Base-by-base conservation (phyloP, 768 basidiomycete genomes). In the Gyrodon lividus region DNA sequence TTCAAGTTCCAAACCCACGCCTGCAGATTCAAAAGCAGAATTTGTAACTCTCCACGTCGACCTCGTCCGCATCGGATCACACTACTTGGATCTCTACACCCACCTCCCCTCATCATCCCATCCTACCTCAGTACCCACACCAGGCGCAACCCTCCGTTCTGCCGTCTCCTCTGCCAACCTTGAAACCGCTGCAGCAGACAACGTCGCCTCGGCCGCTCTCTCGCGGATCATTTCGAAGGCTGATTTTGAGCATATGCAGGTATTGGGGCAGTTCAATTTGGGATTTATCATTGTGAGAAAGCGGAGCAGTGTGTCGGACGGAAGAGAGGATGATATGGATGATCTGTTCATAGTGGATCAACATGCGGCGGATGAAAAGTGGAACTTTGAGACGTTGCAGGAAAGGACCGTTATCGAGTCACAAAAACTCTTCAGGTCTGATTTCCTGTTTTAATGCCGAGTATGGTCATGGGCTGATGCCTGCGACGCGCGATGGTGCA, bases 311-410 rank as follows among this genome's bases (percentile, higher is more conserved):
- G 24, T 12, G 20, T 20, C n/a, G 0, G 38, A 23, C 2, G 28
- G 38, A 6, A 47, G 13, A 8, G 50, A 8, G 28, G 50, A 24
- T 5, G 33, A 9, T 34, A 74, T 83, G 71, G 95, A 98, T 63
- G 96, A 99, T 61, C 73, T 99, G 37, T 98, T 98, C 71, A 93
- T 99, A 55, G 80, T 98, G 16, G 96, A 98, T 61, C 96, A 98
- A 65, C 96, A 98, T 68, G 96, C 96, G 5, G 86, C 92, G 5
- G 97, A 99, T 69, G 97, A 98, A 70, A 98, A 98, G 73, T 98
- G 91, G 71, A 98, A 98, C 66, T 98, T 98, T 64, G 97, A 98
- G 75, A 89, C 82, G 1, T 71, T 98, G 51, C 96, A 98, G 68
- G 77, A 81, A 57, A 92, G 85, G n/a, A 98, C 95, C 10, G 80